These are phyloP conservation scores for Jatropha curcas DNA, from an alignment of 345 rosid species.

Conservation along the genomic window DNA sequence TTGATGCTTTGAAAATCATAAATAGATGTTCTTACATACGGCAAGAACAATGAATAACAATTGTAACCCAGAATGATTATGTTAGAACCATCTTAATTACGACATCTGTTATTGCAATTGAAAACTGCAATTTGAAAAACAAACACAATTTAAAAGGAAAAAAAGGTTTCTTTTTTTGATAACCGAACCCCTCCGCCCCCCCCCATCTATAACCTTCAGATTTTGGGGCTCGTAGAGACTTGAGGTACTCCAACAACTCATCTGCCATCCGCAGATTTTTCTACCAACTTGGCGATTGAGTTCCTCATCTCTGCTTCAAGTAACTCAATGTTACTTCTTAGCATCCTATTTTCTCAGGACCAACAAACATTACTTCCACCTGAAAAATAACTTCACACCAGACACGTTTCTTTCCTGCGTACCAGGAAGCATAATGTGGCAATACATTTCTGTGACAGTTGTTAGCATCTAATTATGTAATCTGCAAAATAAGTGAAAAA, in stretches of 20 bases:
- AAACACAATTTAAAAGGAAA: background rate
- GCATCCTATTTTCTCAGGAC: constrained; percentile 93
- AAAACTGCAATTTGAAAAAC: too few relatives aligned
- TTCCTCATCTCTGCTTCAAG: constrained; percentile 94
- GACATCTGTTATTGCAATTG: background rate
- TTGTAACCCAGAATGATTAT: background rate
- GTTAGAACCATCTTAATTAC: background rate
- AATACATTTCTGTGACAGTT: constrained; percentile 47
- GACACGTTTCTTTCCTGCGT: constrained; percentile 91
- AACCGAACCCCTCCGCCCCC: too few relatives aligned
- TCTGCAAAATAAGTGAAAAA: background rate
- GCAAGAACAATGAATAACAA: background rate
- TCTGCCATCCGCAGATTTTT: constrained; percentile 66
- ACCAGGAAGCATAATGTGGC: constrained; percentile 86
- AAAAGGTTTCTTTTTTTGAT: too few relatives aligned
- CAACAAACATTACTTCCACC: constrained; percentile 90
- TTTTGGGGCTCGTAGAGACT: constrained; percentile 93
- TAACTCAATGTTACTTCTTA: constrained; percentile 79
- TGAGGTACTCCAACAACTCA: constrained; percentile 84
- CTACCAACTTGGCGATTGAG: constrained; percentile 71
- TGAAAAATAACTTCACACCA: constrained; percentile 89
- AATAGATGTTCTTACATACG: background rate
- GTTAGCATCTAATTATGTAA: constrained; percentile 11
- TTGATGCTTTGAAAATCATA: background rate
- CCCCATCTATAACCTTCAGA: constrained; percentile 69